Evolutionary conservation across 495 filamentous ascomycete genomes (phyloP).

Genomic region (Pseudoneurospora amorphoporcata): DNA sequence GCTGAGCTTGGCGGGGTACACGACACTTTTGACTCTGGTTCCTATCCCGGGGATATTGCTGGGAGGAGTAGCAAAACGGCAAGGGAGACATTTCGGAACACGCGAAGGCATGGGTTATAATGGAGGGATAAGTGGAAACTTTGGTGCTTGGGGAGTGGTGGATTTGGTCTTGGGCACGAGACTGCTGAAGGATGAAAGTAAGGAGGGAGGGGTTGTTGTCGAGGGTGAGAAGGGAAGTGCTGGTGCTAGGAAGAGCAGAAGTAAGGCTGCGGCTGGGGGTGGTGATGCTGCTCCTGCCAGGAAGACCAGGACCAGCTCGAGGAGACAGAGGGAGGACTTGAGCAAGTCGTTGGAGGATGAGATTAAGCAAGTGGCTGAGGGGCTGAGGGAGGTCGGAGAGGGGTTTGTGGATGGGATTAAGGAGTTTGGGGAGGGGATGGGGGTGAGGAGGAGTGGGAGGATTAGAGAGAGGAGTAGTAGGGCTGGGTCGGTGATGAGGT

Average conservation of each 20-base stretch:
- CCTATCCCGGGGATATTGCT: constrained; percentile 62
- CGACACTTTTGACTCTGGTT: constrained; percentile 15
- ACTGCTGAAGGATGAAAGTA: constrained; percentile 12
- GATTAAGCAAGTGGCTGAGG: neutral
- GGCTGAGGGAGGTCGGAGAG: neutral
- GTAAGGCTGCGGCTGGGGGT: constrained; percentile 26
- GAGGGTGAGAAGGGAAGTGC: constrained; percentile 31
- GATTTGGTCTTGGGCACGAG: constrained; percentile 70
- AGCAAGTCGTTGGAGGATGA: neutral
- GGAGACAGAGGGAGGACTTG: constrained; percentile 9
- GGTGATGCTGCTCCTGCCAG: constrained; percentile 21
- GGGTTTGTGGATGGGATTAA: neutral
- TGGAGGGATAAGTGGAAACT: constrained; percentile 46
- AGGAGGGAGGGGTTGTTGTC: constrained; percentile 40
- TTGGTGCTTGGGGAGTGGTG: constrained; percentile 62
- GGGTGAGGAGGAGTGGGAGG: neutral
- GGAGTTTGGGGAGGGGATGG: neutral
- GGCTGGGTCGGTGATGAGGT: neutral
- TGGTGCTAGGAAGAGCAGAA: constrained; percentile 33
- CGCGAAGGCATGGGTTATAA: constrained; percentile 16
- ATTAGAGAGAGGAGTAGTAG: neutral
- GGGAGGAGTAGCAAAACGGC: constrained; percentile 60
- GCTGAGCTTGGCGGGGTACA: constrained; percentile 69
- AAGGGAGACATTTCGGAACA: constrained; percentile 54
- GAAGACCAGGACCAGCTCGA: constrained; percentile 24